phyloP scores from a whole-genome alignment of 805 yeast species.

The Blastobotrys robertii region DNA sequence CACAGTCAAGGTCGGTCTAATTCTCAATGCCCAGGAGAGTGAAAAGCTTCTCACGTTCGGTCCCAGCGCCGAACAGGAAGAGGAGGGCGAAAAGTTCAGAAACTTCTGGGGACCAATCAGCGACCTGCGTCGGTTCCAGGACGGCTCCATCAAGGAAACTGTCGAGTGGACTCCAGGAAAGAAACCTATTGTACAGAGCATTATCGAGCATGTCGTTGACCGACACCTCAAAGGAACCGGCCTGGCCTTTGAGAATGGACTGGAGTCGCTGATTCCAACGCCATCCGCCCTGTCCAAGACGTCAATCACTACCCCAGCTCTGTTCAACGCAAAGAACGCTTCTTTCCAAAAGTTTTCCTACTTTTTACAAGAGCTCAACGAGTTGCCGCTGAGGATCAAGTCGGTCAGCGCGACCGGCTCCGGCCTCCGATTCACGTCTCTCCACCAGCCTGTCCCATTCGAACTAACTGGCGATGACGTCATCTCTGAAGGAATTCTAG shows the following conservation, averaged over 20 bases:
- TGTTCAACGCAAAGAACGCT: conserved; percentile 23
- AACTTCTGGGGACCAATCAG: conserved; percentile 85
- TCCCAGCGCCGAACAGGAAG: conserved; percentile 56
- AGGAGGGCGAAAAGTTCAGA: conserved; percentile 55
- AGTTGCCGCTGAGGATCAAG: conserved; percentile 63
- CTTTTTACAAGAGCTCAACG: conserved; percentile 34
- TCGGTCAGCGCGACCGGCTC: conserved; percentile 67
- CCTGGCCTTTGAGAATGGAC: conserved; percentile 3
- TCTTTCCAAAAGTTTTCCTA: conserved; percentile 46
- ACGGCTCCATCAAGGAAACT: conserved; percentile 83
- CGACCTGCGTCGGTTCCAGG: conserved; percentile 83
- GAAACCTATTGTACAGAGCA: conserved; percentile 56
- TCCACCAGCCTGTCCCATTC: conserved; percentile 74
- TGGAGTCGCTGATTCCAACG: conserved; percentile 32
- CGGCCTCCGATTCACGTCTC: conserved; percentile 63
- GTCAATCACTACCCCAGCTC: conserved; percentile 14
- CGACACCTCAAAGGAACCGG: conserved; percentile 41
- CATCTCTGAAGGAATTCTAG: conserved; percentile 69
- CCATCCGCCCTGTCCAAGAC: conserved; percentile 48
- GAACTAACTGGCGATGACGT: conserved; percentile 21
- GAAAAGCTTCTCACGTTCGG: conserved; percentile 84
- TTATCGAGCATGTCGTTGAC: conserved; percentile 52
- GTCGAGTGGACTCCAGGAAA: conserved; percentile 66
- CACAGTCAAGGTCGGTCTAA: conserved; percentile 43
- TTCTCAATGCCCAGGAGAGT: conserved; percentile 58